These are phyloP conservation scores for Trebouxia sp. DNA, from an alignment of 139 green algal species.

Conservation along the genomic window DNA sequence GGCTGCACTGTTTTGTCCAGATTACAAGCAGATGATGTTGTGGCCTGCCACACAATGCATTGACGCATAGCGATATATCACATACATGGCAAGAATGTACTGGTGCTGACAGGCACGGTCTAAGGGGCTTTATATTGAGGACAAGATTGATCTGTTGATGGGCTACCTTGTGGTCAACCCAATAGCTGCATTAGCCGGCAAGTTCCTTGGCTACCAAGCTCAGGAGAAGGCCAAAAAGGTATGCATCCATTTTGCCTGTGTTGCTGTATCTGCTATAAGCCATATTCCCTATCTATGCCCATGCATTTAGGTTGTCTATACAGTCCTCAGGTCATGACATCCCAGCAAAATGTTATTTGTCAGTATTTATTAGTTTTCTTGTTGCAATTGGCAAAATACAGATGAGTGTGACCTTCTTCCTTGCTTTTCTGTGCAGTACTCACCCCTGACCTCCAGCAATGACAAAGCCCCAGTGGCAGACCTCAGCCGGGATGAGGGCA, in stretches of 20 bases:
- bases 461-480: not conserved
- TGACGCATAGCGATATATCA: too few relatives aligned
- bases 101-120: slow-evolving; percentile 29
- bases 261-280: not conserved
- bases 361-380: not conserved
- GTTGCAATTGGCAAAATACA: not conserved
- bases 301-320: not conserved
- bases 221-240: slow-evolving; percentile 12
- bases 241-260: not conserved
- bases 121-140: slow-evolving; percentile 60
- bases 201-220: slow-evolving; percentile 13
- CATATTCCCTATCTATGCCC: not conserved
- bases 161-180: slow-evolving; percentile 52
- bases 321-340: too few relatives aligned
- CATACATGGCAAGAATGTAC: not conserved
- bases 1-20: too few relatives aligned
- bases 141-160: slow-evolving; percentile 82
- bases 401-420: not conserved
- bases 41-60: too few relatives aligned
- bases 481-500: not conserved
- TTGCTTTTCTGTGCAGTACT: not conserved
- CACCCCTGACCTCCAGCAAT: slow-evolving; percentile 8
- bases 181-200: slow-evolving; percentile 34
- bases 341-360: too few relatives aligned
- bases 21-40: too few relatives aligned